Base-by-base conservation (phyloP, 2,329 filamentous ascomycete species). In the Claviceps arundinis region DNA sequence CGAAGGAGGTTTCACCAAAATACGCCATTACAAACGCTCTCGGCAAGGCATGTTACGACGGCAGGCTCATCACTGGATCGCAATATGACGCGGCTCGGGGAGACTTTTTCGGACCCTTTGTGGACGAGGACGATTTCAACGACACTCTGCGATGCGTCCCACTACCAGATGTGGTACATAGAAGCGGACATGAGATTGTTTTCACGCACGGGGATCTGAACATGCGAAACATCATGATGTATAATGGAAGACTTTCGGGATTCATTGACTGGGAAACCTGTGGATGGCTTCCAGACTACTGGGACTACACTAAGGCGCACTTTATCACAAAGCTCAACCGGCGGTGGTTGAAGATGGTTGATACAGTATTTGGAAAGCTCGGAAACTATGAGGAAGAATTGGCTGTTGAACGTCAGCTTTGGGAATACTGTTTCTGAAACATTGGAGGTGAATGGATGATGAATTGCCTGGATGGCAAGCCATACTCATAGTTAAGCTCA, bases 141-240 rank as follows among this genome's bases (percentile, higher is more conserved):
- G 2, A 51, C 9, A 42, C 2, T 24, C 51, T 55, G 0, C 40
- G 22, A 5, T n/a, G 47, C 2, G 17, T 14, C 0, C 44, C 44
- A 0, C 22, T 57, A 3, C 54, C 53, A 5, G 11, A 19, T 42
- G 40, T 54, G 16, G 37, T 40, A 11, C 54, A 56, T 6, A 8
- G 16, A 4, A 44, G 17, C 14, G 52, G 48, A 2, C 53, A 59
- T 24, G 13, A n/a, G 0, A 53, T 59, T 16, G 64, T 71, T 0
- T 73, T 78, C 52, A 74, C 73, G 1, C 74, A 78, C 22, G 60
- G 62, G 4, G 62, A 67, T 34, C 51, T 68, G 0, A 63, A 60
- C 26, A 58, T 58, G 48, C 34, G 61, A 0, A 68, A 67, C 34
- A 52, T 67, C 5, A 17, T 67, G 1, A 56, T 63, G 0, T 51